Base-by-base conservation (phyloP, 805 yeast species). In the Metahyphopichia silvanorum region DNA sequence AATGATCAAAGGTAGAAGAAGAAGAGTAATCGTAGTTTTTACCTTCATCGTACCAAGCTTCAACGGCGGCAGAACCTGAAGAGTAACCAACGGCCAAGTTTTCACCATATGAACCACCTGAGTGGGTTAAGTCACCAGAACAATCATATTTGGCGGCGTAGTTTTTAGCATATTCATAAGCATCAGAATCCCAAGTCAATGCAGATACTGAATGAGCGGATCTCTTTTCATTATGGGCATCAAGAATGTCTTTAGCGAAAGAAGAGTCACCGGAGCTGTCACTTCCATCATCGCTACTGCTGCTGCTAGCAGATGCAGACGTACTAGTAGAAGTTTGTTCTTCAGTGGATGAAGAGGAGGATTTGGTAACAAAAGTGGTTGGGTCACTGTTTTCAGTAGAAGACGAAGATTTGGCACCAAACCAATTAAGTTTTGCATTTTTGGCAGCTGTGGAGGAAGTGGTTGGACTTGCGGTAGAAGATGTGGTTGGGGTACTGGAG, bases 171-270 rank as follows among this genome's bases (percentile, higher is more conserved):
- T 71, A 72, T 5, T 50, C 37, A 29, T 77, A 79, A 13, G 80
- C 55, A 1, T 59, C 60, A 6, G 57, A 46, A 38, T 71, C 69
- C 94, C 94, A 86, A 1, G 55, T 29, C 33, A 86, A 53, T 5
- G 57, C 59, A 3, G 63, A 60, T 10, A 73, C 83, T 23, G 63
- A 53, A 56, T 81, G 87, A 14, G 50, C 44, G 4, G 71, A 60
- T 56, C 89, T 69, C 47, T 71, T 69, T 21, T 53, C 41, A 59
- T 84, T 84, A 64, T 83, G 91, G 42, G 70, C 77, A 35, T 60
- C 63, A 38, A 85, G 66, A 42, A 82, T 74, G 21, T 57, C 51
- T 31, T 46, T 37, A 9, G 71, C 71, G 42, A 74, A 73, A 43
- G 21, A 6, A 46, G 21, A 14, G 43, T 33, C 16, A 43, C 27